Conservation (phyloP, 1,139 yeast genomes). For the Nakaseomyces glabratus region DNA sequence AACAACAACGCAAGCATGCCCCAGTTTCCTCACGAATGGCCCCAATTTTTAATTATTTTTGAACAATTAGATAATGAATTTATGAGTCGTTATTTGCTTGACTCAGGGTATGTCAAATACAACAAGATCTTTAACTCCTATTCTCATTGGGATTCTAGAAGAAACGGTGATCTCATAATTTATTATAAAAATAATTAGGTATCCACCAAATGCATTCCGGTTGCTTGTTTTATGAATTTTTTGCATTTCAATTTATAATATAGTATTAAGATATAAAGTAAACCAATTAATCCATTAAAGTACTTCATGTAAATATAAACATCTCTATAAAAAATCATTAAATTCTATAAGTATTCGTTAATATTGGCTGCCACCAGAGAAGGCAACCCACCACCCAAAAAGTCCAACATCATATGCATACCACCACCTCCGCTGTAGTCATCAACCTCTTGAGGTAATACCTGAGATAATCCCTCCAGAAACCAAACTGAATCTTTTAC, state of each 20-base stretch:
- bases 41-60: conserved; percentile 62
- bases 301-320: too few species aligned
- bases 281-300: too few species aligned
- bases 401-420: conserved; percentile 84
- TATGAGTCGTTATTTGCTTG: conserved; percentile 36
- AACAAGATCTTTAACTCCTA: conserved; percentile 64
- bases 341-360: conserved; percentile 6
- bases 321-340: too few species aligned
- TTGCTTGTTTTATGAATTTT: too few species aligned
- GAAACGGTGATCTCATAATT: conserved; percentile 70
- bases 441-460: conserved; percentile 75
- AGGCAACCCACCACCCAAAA: conserved; percentile 67
- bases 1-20: conserved; percentile 15
- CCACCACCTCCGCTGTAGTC: conserved; percentile 83
- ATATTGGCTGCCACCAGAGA: conserved; percentile 40
- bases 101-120: conserved; percentile 40
- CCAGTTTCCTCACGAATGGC: conserved; percentile 46
- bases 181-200: too few species aligned
- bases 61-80: conserved; percentile 44
- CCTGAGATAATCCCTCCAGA: conserved; percentile 81
- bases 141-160: conserved; percentile 79
- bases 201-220: too few species aligned
- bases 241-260: too few species aligned
- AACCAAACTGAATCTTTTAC: conserved; percentile 92
- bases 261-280: too few species aligned